Evolutionary conservation across 1,284 basidiomycete genomes (phyloP).

Genomic region (Ceratobasidium sp.): DNA sequence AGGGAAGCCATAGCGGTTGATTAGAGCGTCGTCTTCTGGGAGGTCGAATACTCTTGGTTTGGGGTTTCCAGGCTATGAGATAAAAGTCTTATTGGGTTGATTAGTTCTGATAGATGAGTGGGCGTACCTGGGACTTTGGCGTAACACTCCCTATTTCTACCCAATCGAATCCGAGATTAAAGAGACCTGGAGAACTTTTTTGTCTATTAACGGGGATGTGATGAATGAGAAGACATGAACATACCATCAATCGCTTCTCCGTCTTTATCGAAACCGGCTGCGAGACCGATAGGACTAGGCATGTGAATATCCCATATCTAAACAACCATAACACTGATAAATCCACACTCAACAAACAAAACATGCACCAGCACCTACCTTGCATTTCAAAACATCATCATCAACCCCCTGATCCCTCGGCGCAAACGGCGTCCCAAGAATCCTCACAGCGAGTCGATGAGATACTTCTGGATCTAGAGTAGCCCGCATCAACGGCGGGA

Average conservation of each 20-base stretch:
- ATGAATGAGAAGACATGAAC: slow-evolving; percentile 49
- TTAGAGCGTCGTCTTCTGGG: slow-evolving; percentile 83
- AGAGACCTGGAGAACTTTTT: slow-evolving; percentile 71
- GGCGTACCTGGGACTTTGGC: slow-evolving; percentile 88
- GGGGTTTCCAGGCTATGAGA: slow-evolving; percentile 86
- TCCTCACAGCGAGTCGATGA: slow-evolving; percentile 87
- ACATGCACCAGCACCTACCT: slow-evolving; percentile 64
- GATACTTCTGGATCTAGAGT: slow-evolving; percentile 85
- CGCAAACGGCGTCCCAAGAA: slow-evolving; percentile 79
- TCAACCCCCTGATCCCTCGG: slow-evolving; percentile 85
- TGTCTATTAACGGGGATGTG: slow-evolving; percentile 16
- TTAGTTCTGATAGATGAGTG: not conserved
- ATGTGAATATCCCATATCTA: slow-evolving; percentile 89
- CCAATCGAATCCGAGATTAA: slow-evolving; percentile 96
- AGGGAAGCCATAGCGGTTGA: slow-evolving; percentile 98
- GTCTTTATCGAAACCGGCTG: slow-evolving; percentile 98
- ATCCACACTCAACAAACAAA: not conserved
- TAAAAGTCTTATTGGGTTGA: not conserved
- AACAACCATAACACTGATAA: slow-evolving; percentile 30
- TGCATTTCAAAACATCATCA: slow-evolving; percentile 78
- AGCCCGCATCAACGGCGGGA: slow-evolving; percentile 81
- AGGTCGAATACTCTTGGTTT: slow-evolving; percentile 94
- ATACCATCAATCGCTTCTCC: slow-evolving; percentile 94
- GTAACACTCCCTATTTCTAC: slow-evolving; percentile 98
- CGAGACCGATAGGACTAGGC: slow-evolving; percentile 91